Conservation (phyloP, 23 red algal species). For the Gracilaria domingensis region DNA sequence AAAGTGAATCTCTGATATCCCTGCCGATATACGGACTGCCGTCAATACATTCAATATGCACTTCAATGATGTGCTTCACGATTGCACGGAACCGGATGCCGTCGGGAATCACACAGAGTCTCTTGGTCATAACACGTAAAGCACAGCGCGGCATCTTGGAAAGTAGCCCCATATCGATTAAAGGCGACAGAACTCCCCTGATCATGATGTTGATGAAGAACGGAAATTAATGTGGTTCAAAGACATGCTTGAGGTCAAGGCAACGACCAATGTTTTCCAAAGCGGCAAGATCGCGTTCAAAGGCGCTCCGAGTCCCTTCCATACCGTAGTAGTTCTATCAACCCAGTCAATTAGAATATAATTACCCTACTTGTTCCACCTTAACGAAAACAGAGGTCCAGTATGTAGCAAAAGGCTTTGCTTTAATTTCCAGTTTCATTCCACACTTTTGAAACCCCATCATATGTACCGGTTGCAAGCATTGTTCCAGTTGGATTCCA, state of each 20-base stretch:
- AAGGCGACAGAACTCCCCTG: constrained; percentile 58
- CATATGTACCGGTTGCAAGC: no score
- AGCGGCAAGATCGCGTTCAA: constrained; percentile 79
- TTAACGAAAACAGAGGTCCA: no score
- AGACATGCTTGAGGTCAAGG: constrained; percentile 77
- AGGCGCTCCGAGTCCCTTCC: constrained; percentile 8
- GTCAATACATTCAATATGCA: constrained; percentile 78
- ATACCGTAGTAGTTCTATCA: no score
- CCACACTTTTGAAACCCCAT: no score
- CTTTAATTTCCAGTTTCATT: no score
- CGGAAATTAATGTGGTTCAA: constrained; percentile 47
- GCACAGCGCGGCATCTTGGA: constrained; percentile 73
- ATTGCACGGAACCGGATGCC: constrained; percentile 73
- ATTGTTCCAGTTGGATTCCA: no score
- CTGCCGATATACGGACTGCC: constrained; percentile 82
- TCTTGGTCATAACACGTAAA: constrained; percentile 52
- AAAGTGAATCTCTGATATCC: constrained; percentile 87
- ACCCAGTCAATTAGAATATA: no score
- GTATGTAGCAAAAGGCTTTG: no score
- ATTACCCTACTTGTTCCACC: no score
- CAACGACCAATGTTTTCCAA: constrained; percentile 80
- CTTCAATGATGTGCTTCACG: constrained; percentile 54
- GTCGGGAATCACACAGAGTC: constrained; percentile 55
- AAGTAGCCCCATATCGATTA: constrained; percentile 78
- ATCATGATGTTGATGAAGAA: constrained; percentile 49